phyloP scores from a whole-genome alignment of 768 basidiomycete genomes.

The Mrakia hoshinonis region DNA sequence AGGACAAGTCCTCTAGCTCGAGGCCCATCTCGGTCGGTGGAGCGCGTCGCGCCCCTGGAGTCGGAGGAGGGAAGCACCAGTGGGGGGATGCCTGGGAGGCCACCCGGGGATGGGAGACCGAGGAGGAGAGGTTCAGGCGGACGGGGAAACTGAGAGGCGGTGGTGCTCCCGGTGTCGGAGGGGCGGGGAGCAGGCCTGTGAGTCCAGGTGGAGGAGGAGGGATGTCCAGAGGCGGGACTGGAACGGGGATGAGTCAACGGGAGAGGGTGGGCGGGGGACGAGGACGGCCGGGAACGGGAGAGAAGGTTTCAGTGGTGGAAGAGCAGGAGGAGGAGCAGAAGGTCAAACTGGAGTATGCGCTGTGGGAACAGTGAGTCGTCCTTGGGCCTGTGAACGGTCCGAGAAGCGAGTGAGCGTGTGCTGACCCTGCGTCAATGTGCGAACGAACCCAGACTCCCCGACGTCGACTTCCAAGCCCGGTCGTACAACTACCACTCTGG shows the following conservation, averaged over 20 bases:
- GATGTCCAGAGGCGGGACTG: not conserved
- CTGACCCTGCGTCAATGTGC: not conserved
- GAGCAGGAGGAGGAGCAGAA: not conserved
- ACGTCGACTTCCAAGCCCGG: not conserved
- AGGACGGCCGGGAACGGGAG: not conserved
- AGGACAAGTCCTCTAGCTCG: no score
- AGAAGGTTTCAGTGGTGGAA: not conserved
- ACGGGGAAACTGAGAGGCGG: not conserved
- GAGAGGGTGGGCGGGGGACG: not conserved
- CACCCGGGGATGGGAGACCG: not conserved
- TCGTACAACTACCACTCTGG: not conserved
- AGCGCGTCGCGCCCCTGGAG: not conserved
- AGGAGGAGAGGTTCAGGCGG: constrained; percentile 1
- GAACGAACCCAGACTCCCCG: not conserved
- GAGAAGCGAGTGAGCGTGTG: not conserved
- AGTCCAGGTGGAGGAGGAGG: no score
- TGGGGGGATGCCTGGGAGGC: constrained; percentile 1
- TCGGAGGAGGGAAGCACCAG: not conserved
- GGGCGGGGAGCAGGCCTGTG: no score
- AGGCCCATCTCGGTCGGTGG: not conserved
- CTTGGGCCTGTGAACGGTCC: not conserved
- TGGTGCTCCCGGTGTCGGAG: no score
- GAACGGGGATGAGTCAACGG: not conserved
- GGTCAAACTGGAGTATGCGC: not conserved
- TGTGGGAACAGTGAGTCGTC: constrained; percentile 3